phyloP scores from a whole-genome alignment of 2,329 filamentous ascomycete species.

The Piedraia hortae region DNA sequence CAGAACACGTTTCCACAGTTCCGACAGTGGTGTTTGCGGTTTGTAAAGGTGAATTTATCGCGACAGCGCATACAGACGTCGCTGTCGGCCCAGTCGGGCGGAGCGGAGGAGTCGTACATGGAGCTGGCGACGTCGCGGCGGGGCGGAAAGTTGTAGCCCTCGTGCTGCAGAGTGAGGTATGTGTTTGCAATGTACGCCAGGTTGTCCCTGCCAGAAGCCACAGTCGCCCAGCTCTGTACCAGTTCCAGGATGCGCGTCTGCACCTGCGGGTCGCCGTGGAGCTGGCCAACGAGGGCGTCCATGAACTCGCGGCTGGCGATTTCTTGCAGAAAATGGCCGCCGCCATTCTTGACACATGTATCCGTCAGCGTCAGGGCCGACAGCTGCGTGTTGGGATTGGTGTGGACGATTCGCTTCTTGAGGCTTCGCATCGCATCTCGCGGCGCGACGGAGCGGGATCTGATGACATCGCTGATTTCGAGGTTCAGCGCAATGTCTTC shows the following conservation, averaged over 20 bases:
- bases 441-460: conserved; percentile 88
- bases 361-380: conserved; percentile 90
- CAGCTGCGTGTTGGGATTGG: conserved; percentile 89
- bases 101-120: conserved; percentile 95
- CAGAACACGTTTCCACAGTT: conserved; percentile 98
- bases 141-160: conserved; percentile 75
- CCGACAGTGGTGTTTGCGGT: conserved; percentile 91
- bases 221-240: conserved; percentile 78
- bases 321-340: conserved; percentile 77
- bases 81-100: conserved; percentile 90
- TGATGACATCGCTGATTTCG: conserved; percentile 91
- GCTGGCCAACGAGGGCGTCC: conserved; percentile 77
- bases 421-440: conserved; percentile 95
- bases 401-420: conserved; percentile 82
- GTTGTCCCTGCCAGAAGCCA: conserved; percentile 60
- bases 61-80: conserved; percentile 97
- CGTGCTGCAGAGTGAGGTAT: conserved; percentile 53
- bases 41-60: conserved; percentile 87
- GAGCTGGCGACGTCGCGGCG: conserved; percentile 68
- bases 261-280: conserved; percentile 53
- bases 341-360: conserved; percentile 96
- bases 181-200: conserved; percentile 69
- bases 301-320: conserved; percentile 95
- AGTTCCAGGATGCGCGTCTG: conserved; percentile 75
- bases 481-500: conserved; percentile 95